Evolutionary conservation across 805 yeast species (phyloP), one percentile per base, ranked within the genome.

Genomic region (Phaffomyces opuntiae): DNA sequence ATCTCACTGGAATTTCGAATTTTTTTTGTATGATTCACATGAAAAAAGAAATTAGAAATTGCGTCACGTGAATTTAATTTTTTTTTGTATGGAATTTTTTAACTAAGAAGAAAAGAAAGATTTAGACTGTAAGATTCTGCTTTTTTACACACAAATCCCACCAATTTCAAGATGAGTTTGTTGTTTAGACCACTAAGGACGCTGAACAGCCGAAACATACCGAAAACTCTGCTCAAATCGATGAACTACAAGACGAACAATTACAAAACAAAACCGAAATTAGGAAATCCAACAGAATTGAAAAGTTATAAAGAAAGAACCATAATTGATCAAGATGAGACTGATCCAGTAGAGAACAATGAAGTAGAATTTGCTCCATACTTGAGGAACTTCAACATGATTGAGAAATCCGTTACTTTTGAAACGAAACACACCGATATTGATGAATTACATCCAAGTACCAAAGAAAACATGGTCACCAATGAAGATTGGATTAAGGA

Each of bases 381-480:
- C 21, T 21, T 48, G 21, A 16, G 36, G n/a, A 42, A 36, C 3
- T 50, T 50, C 43, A 45, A 39, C 9, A 46, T 46, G 51, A 42
- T 50, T 4, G 37, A 50, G 1, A 50, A 50, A 17, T 29, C 52
- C 1, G 41, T 46, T 8, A 12, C 12, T 6, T 50, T 39, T 39
- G 53, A 49, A 35, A 27, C 46, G 1, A 50, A 44, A 27, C 42
- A 46, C 21, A 52, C 51, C 3, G 50, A 48, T 42, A 49, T 50
- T 13, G 49, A 45, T 34, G 49, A 43, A 34, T 21, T 49, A 4
- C 50, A 51, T 43, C 53, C 54, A 11, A 42, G 52, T 5, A 50
- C 53, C 2, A 26, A 31, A 8, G 42, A 39, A 7, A 50, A 50
- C 21, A 46, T 37, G 26, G 53, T 50, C 7, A 40, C 31, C 13